A percentile compares a stretch with the other conserved stretches of the same genome.
These are phyloP conservation scores for Solanum hybrid DNA, from an alignment of 305 asterid species.

Conservation along the genomic window DNA sequence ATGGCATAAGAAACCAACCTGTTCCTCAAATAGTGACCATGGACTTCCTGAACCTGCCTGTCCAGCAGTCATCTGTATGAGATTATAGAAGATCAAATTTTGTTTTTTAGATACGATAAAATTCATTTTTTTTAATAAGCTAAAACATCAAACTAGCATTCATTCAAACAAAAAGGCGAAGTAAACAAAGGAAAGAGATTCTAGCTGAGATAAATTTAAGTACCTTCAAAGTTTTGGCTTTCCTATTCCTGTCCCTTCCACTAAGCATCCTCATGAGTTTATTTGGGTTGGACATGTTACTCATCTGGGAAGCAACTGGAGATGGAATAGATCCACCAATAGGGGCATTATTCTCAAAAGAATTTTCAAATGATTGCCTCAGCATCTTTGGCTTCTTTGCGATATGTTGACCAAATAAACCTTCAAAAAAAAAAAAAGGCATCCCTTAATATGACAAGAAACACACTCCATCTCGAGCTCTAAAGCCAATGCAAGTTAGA, in stretches of 20 bases:
- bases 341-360: constrained; percentile 39
- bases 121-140: neutral
- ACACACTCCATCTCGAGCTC: constrained; percentile 3
- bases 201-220: neutral
- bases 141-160: neutral
- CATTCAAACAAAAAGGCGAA: constrained; percentile 5
- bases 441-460: constrained; percentile 18
- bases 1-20: constrained; percentile 36
- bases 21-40: constrained; percentile 75
- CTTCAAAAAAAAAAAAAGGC: constrained; percentile 28
- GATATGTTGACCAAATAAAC: constrained; percentile 53
- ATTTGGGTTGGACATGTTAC: constrained; percentile 72
- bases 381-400: constrained; percentile 52
- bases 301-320: constrained; percentile 74
- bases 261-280: constrained; percentile 52
- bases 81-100: constrained; percentile 17
- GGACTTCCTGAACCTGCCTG: constrained; percentile 51
- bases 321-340: constrained; percentile 51
- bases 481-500: constrained; percentile 9
- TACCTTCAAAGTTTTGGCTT: constrained; percentile 53
- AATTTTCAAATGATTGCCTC: constrained; percentile 46
- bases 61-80: constrained; percentile 46
- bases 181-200: neutral
- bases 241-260: constrained; percentile 66
- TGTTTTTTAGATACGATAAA: neutral